These are phyloP conservation scores for Silene conica DNA, from an alignment of 148 eudicot genomes.

Conservation along the genomic window DNA sequence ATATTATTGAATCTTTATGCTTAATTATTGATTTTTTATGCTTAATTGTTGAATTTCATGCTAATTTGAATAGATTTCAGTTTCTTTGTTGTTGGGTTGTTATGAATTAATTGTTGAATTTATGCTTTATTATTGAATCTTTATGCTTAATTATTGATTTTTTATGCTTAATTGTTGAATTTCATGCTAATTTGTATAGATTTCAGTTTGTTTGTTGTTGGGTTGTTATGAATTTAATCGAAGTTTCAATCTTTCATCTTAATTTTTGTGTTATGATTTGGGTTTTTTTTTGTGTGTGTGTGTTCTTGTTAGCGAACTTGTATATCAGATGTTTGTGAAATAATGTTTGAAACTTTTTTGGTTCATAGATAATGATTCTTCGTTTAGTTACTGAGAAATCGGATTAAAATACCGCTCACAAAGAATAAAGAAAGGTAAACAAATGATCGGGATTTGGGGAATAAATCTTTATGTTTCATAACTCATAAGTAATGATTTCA, in stretches of 20 bases:
- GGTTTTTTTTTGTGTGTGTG: background rate
- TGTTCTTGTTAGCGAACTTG: no score
- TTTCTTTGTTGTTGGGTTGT: background rate
- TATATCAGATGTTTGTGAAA: no score
- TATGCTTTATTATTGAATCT: no score
- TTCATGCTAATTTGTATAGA: background rate
- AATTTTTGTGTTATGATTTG: background rate
- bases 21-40: background rate
- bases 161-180: background rate
- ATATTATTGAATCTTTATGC: no score
- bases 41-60: background rate
- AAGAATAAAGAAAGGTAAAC: no score
- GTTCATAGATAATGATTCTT: background rate
- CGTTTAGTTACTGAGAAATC: background rate
- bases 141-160: no score
- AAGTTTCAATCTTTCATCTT: background rate
- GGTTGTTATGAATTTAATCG: background rate
- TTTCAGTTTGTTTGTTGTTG: background rate
- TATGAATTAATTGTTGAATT: background rate
- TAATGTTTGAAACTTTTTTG: no score
- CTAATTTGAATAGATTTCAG: background rate
- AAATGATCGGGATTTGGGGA: no score
- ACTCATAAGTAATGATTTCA: background rate
- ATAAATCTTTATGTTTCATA: background rate
- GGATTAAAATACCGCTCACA: background rate